Base-by-base conservation (phyloP, 805 yeast species). In the Gaillardinia entomophila region DNA sequence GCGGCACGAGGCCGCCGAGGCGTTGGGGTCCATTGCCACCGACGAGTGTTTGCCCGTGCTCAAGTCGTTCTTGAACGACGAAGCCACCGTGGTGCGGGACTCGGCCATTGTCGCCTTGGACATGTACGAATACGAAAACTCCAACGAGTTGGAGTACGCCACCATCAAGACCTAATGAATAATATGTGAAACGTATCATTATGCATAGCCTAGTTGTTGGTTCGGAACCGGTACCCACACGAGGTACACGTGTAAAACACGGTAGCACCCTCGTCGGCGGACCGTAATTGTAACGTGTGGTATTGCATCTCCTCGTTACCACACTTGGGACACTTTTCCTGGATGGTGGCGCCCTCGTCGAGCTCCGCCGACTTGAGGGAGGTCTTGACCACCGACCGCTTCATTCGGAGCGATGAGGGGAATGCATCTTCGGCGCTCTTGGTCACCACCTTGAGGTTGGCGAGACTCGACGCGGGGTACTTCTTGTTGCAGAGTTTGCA, bases 251-350 rank as follows among this genome's bases (percentile, higher is more conserved):
- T 90, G 65, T 92, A 94, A 57, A 92, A 92, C 23, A 92, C 97
- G 7, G 99, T 92, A 18, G 98, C 95, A 73, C 98, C 99, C 73
- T 92, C 99, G 72, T 92, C 99, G 1, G 98, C 99, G 34, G 96
- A 84, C 65, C 99, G 79, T 48, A 92, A 73, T 62, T 92, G 99
- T 46, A 92, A 68, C 4, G 98, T 92, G 55, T 92, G 97, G 57
- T 90, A 92, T 56, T 81, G 89, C 98, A 94, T 94, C 61, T 92
- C 97, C 53, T 92, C 97, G 61, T 89, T 76, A 31, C 95, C 96
- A 75, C 98, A 92, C 60, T 89, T 79, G n/a, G 97, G 97, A 71
- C 99, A 92, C 54, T 84, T 89, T 60, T 92, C 99, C 57, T 89
- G 84, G 57, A 92, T 92, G 10, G 94, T 83, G 25, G 98, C 98